These are phyloP conservation scores for Trichoderma sp. DNA, from an alignment of 2,329 filamentous ascomycete genomes.

Conservation along the genomic window DNA sequence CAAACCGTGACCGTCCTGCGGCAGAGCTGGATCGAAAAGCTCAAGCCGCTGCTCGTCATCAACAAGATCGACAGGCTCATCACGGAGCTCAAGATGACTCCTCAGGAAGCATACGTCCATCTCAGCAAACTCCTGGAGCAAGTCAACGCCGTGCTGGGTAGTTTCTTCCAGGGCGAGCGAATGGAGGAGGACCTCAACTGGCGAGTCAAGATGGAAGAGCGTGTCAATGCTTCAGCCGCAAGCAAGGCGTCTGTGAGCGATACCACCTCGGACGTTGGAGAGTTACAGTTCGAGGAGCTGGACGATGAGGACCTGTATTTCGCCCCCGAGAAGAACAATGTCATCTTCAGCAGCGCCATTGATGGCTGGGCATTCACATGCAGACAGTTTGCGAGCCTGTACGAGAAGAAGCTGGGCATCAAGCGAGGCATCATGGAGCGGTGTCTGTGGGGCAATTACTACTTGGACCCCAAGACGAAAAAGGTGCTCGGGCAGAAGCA, in stretches of 20 bases:
- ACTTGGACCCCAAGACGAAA: conserved; percentile 95
- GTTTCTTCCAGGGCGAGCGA: conserved; percentile 95
- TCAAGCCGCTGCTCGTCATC: conserved; percentile 92
- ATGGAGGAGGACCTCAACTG: conserved; percentile 99
- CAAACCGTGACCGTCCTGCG: conserved; percentile 96
- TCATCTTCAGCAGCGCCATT: conserved; percentile 96
- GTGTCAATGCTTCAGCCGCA: conserved; percentile 70
- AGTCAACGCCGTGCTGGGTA: conserved; percentile 94
- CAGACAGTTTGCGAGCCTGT: conserved; percentile 87
- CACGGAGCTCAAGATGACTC: conserved; percentile 92
- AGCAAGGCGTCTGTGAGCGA: conserved; percentile 59
- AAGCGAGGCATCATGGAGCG: conserved; percentile 87
- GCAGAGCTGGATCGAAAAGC: conserved; percentile 92
- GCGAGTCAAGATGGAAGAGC: conserved; percentile 89
- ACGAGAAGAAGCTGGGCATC: conserved; percentile 96
- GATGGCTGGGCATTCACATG: conserved; percentile 99
- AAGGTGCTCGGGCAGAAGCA: conserved; percentile 89
- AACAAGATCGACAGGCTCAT: conserved; percentile 98
- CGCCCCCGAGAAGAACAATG: conserved; percentile 96
- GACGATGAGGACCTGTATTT: conserved; percentile 98
- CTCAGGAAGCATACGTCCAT: conserved; percentile 85
- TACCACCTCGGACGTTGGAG: conserved; percentile 54
- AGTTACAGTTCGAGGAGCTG: conserved; percentile 76
- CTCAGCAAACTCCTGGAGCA: conserved; percentile 88
- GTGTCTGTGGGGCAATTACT: conserved; percentile 95